Conservation (phyloP, 2,329 filamentous ascomycete species). For the Phyllosticta citribraziliensis region DNA sequence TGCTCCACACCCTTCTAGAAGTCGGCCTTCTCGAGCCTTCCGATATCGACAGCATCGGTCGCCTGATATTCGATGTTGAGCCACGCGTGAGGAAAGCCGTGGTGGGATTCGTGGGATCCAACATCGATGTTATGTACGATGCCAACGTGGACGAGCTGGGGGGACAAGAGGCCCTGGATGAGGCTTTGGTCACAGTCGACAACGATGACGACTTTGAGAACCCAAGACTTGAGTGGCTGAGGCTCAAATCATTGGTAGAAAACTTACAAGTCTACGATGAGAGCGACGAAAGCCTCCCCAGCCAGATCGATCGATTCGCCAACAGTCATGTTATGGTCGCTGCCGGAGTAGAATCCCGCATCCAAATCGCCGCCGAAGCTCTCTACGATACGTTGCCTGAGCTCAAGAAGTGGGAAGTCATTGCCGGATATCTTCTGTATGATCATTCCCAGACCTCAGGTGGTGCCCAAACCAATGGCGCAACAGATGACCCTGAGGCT, state of each 20-base stretch:
- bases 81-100: slow-evolving; percentile 77
- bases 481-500: slow-evolving; percentile 50
- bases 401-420: slow-evolving; percentile 74
- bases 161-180: slow-evolving; percentile 66
- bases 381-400: slow-evolving; percentile 75
- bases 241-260: slow-evolving; percentile 82
- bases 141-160: slow-evolving; percentile 74
- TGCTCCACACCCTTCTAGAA: slow-evolving; percentile 73
- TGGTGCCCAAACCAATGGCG: slow-evolving; percentile 42
- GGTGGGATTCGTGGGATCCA: slow-evolving; percentile 81
- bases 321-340: slow-evolving; percentile 47
- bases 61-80: slow-evolving; percentile 82
- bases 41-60: slow-evolving; percentile 81
- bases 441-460: slow-evolving; percentile 60
- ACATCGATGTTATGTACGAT: slow-evolving; percentile 72
- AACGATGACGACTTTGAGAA: slow-evolving; percentile 65
- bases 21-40: slow-evolving; percentile 81
- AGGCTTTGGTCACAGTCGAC: slow-evolving; percentile 60
- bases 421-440: slow-evolving; percentile 84
- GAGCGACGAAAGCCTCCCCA: slow-evolving; percentile 49
- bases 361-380: slow-evolving; percentile 75
- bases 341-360: slow-evolving; percentile 64
- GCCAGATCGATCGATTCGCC: slow-evolving; percentile 35
- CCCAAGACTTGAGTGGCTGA: slow-evolving; percentile 76
- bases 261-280: slow-evolving; percentile 72